Conservation (phyloP, 1,284 basidiomycete genomes). For the Boletus sp. region DNA sequence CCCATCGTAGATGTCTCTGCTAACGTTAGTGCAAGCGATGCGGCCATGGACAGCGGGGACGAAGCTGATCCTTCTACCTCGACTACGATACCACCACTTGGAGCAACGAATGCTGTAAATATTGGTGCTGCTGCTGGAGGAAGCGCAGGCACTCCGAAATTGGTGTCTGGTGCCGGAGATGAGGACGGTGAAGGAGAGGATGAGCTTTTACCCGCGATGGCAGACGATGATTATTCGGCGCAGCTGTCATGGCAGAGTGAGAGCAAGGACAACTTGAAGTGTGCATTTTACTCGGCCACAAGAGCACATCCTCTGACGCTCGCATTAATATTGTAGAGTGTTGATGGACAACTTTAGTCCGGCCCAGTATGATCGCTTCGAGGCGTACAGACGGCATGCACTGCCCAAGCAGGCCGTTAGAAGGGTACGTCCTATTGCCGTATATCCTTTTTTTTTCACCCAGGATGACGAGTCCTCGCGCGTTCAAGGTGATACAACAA, state of each 20-base stretch:
- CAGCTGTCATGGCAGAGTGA: constrained; percentile 77
- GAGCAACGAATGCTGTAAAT: neutral
- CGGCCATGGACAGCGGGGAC: constrained; percentile 19
- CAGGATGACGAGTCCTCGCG: neutral
- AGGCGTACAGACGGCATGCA: constrained; percentile 80
- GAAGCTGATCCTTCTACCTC: constrained; percentile 17
- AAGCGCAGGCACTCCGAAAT: constrained; percentile 16
- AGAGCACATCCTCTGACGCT: constrained; percentile 5
- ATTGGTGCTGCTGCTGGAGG: neutral
- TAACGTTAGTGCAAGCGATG: constrained; percentile 6
- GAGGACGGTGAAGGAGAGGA: constrained; percentile 64
- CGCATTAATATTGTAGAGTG: constrained; percentile 46
- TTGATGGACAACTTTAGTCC: constrained; percentile 84
- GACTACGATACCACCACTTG: neutral
- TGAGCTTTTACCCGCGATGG: constrained; percentile 74
- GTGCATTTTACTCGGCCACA: constrained; percentile 16
- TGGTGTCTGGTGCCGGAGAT: constrained; percentile 21
- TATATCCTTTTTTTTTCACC: neutral
- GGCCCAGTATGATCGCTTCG: constrained; percentile 84
- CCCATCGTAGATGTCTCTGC: constrained; percentile 2
- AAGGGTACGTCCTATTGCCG: constrained; percentile 46
- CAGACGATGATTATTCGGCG: constrained; percentile 79
- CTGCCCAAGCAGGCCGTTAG: constrained; percentile 80
- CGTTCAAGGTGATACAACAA: constrained; percentile 74
- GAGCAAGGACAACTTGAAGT: constrained; percentile 82